These are phyloP conservation scores for Coemansia interrupta DNA, from an alignment of 192 early-diverging fungal species.

Conservation along the genomic window DNA sequence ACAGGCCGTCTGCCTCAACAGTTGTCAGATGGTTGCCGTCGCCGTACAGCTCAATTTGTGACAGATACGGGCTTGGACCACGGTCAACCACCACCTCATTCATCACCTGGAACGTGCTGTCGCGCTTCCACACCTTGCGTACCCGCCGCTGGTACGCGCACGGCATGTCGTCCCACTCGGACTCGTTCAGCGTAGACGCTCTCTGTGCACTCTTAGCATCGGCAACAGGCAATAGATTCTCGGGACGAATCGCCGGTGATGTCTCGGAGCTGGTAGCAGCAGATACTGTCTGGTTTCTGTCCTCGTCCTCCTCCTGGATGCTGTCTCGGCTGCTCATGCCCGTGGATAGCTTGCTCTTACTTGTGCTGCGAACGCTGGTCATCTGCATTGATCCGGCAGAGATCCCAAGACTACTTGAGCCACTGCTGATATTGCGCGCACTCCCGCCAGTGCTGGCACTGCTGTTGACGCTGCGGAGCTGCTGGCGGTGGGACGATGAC, in stretches of 20 bases:
- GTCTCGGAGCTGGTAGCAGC: neutral
- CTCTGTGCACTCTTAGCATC: neutral
- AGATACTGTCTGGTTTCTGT: neutral
- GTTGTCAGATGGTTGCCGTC: slow-evolving; percentile 89
- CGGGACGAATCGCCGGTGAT: neutral
- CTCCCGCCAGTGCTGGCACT: neutral
- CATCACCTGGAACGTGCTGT: slow-evolving; percentile 81
- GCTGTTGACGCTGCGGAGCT: neutral
- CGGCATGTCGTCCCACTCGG: slow-evolving; percentile 53
- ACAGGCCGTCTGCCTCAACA: slow-evolving; percentile 93
- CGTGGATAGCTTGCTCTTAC: slow-evolving; percentile 4
- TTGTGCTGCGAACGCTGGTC: neutral
- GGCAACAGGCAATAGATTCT: neutral
- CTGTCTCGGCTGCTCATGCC: neutral
- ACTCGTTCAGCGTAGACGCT: slow-evolving; percentile 15
- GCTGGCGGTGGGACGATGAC: neutral
- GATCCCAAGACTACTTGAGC: neutral
- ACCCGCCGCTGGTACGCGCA: slow-evolving; percentile 53
- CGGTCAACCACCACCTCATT: slow-evolving; percentile 96
- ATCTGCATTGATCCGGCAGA: too few species aligned
- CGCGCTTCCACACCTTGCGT: slow-evolving; percentile 53
- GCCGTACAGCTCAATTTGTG: slow-evolving; percentile 80
- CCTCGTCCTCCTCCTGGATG: slow-evolving; percentile 5
- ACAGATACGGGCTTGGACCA: slow-evolving; percentile 88
- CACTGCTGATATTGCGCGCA: neutral